Evolutionary conservation across 2,329 filamentous ascomycete species (phyloP).

Genomic region (Trichoderma breve): DNA sequence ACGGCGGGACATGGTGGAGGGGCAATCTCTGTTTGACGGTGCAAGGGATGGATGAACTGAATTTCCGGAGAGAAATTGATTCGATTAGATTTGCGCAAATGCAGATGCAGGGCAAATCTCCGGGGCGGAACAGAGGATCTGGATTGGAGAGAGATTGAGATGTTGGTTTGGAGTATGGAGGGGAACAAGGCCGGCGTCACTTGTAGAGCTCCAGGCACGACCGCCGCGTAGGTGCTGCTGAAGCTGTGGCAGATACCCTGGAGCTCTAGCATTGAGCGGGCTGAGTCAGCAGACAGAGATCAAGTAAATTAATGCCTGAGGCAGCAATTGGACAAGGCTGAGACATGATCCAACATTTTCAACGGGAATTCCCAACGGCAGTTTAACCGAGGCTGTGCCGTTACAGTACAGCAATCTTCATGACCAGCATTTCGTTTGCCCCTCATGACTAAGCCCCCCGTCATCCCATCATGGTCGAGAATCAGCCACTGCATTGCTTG

Average conservation of each 20-base stretch:
- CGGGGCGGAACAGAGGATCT: background rate
- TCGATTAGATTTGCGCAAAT: background rate
- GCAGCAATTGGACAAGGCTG: conserved; percentile 18
- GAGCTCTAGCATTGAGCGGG: background rate
- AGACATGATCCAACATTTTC: background rate
- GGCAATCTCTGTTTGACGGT: conserved; percentile 3
- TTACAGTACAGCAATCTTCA: background rate
- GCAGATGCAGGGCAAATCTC: background rate
- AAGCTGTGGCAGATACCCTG: conserved; percentile 22
- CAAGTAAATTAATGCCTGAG: conserved; percentile 27
- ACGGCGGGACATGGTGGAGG: conserved; percentile 78
- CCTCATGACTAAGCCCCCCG: conserved; percentile 17
- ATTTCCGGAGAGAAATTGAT: background rate
- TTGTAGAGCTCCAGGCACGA: conserved; percentile 46
- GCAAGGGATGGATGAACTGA: background rate
- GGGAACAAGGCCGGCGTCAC: conserved; percentile 20
- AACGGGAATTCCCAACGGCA: background rate
- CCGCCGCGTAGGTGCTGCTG: conserved; percentile 31
- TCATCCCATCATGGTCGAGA: background rate
- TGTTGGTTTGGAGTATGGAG: background rate
- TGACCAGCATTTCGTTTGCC: background rate
- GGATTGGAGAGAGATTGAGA: background rate
- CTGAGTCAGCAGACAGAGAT: background rate
- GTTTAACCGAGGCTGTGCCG: conserved; percentile 3
- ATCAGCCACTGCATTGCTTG: conserved; percentile 3